These are phyloP conservation scores for Ceratobasidium sp. DNA, from an alignment of 1,284 basidiomycete genomes.

Conservation along the genomic window DNA sequence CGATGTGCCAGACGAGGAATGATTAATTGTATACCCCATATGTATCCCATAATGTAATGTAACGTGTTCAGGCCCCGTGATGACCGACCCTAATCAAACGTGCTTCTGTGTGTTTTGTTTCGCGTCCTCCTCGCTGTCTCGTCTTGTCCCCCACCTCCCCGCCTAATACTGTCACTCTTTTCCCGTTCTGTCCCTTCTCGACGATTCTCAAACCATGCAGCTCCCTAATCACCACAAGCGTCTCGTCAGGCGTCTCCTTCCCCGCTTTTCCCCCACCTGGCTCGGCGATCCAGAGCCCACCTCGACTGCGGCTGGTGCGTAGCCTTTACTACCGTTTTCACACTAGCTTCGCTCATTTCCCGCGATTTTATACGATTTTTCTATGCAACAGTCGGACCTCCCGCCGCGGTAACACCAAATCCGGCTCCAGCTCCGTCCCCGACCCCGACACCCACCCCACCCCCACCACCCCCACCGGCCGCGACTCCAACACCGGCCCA, in stretches of 20 bases:
- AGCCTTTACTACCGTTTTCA: not conserved
- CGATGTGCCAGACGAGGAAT: slow-evolving; percentile 31
- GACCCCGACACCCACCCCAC: not conserved
- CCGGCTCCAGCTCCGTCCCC: not conserved
- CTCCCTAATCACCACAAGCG: slow-evolving; percentile 27
- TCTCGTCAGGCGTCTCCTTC: slow-evolving; percentile 9
- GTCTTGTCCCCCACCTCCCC: slow-evolving; percentile 1
- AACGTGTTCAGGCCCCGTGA: not conserved
- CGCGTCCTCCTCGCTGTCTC: not conserved
- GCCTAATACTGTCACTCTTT: slow-evolving; percentile 30
- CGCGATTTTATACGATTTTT: not conserved
- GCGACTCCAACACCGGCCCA: not conserved
- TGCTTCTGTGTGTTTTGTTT: slow-evolving; percentile 28
- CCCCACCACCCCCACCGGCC: not conserved
- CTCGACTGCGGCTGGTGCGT: slow-evolving; percentile 12
- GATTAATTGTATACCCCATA: slow-evolving; percentile 6
- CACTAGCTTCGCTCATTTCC: slow-evolving; percentile 6
- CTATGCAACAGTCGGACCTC: not conserved
- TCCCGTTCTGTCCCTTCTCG: not conserved
- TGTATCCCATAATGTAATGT: slow-evolving; percentile 17
- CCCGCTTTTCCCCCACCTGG: slow-evolving; percentile 31
- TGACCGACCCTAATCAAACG: slow-evolving; percentile 32
- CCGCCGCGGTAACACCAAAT: not conserved
- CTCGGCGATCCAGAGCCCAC: not conserved
- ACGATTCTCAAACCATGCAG: slow-evolving; percentile 9